Percentiles rank a stretch among this genome's conserved stretches.
phyloP scores from a whole-genome alignment of 2,329 filamentous ascomycete genomes.

The Hypoxylon sp. region DNA sequence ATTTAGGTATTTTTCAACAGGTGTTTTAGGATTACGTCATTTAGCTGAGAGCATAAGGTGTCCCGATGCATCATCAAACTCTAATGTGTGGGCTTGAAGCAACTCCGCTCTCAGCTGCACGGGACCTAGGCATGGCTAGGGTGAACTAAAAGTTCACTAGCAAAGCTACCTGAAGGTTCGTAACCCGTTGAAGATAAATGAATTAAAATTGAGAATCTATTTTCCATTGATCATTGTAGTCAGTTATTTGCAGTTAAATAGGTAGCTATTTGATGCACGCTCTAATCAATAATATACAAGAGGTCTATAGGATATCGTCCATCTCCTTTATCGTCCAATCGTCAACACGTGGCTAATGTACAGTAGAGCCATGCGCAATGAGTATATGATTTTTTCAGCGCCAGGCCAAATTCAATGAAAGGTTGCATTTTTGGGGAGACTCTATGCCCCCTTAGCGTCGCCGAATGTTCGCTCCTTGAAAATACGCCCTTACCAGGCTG shows the following conservation, averaged over 20 bases:
- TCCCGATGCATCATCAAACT: background rate
- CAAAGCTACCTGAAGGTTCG: too few relatives aligned
- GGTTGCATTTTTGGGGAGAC: background rate
- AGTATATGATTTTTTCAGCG: background rate
- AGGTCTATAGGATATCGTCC: slow-evolving; percentile 35
- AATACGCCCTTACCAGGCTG: slow-evolving; percentile 30
- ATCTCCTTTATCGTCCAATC: slow-evolving; percentile 18
- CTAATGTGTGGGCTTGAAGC: background rate
- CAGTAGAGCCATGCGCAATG: slow-evolving; percentile 4
- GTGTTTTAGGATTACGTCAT: background rate
- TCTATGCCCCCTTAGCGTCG: background rate
- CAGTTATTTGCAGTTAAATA: background rate
- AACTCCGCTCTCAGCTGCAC: background rate
- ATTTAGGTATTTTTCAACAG: too few relatives aligned
- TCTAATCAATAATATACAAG: slow-evolving; percentile 16
- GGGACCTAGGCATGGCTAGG: background rate
- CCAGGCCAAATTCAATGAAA: background rate
- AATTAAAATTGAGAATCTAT: background rate
- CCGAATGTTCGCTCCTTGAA: slow-evolving; percentile 4
- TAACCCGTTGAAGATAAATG: too few relatives aligned
- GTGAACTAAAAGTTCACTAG: background rate
- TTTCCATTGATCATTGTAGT: background rate
- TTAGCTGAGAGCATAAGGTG: background rate
- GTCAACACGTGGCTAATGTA: slow-evolving; percentile 21
- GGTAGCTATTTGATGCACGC: background rate